These are phyloP conservation scores for Dinochytrium kinnereticum DNA, from an alignment of 371 early-diverging fungal species.

Conservation along the genomic window DNA sequence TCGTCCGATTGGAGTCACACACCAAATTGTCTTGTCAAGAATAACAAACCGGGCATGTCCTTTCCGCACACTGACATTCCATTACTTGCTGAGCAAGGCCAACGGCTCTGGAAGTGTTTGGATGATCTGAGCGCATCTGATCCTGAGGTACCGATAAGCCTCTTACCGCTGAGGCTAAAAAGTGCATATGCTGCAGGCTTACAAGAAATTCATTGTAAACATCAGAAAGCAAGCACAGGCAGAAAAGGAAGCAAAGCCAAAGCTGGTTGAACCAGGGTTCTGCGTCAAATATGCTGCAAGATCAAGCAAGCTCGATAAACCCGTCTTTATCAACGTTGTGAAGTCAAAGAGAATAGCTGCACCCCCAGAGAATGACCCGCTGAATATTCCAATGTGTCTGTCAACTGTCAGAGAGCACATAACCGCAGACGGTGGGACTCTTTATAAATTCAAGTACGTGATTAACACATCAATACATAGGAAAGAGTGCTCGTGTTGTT, in stretches of 20 bases:
- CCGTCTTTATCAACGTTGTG: conserved; percentile 1
- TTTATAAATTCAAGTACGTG: background rate
- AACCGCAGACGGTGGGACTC: background rate
- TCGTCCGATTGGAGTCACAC: no score
- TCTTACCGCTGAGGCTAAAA: no score
- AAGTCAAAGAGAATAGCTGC: background rate
- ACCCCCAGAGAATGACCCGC: background rate
- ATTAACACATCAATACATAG: background rate
- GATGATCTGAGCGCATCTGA: no score
- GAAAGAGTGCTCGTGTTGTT: background rate
- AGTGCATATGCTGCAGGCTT: no score
- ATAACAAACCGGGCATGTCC: no score
- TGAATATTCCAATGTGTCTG: conserved; percentile 8
- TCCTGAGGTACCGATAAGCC: no score
- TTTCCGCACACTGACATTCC: no score
- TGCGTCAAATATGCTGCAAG: background rate
- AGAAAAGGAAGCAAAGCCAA: background rate
- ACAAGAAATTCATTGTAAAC: background rate
- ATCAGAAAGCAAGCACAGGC: background rate
- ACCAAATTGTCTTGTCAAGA: no score
- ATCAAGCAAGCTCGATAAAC: background rate
- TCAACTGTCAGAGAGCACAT: background rate
- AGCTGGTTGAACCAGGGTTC: background rate
- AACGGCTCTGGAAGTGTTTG: no score
- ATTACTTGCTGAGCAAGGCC: no score